Percentiles rank a stretch among this genome's conserved stretches.
phyloP scores from a whole-genome alignment of 108 stramenopile genomes.

The Licmophora abbreviata region DNA sequence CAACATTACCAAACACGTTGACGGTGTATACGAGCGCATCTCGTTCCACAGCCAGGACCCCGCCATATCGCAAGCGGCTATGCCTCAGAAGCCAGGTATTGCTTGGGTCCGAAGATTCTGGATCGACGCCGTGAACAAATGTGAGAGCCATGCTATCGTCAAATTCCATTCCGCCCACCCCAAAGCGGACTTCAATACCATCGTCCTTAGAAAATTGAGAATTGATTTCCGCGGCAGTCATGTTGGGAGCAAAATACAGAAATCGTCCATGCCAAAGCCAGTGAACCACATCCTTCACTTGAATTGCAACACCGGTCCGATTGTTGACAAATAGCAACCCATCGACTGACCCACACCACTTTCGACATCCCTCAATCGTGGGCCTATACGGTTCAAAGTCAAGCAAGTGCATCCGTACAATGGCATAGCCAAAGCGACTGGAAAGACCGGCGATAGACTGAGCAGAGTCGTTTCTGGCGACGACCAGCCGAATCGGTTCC shows the following conservation, averaged over 20 bases:
- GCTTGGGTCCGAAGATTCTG: neutral
- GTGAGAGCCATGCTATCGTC: conserved; percentile 3
- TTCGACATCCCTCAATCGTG: neutral
- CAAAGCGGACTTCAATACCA: neutral
- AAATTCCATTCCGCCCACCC: neutral
- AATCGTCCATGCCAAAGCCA: neutral
- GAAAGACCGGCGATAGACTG: too few species aligned
- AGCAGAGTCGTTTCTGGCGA: too few species aligned
- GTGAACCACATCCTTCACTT: neutral
- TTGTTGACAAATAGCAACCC: neutral
- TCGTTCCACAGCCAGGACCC: neutral
- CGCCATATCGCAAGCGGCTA: conserved; percentile 2
- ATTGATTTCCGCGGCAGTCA: conserved; percentile 4
- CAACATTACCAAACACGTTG: neutral
- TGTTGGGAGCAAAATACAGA: neutral
- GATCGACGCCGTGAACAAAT: conserved; percentile 3
- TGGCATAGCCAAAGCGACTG: neutral
- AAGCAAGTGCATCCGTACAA: neutral
- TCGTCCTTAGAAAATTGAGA: conserved; percentile 1
- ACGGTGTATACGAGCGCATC: neutral
- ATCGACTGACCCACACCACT: neutral
- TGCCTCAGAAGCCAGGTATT: neutral
- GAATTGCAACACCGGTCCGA: neutral
- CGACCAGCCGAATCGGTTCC: neutral
- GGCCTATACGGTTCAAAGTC: too few species aligned